phyloP scores from a whole-genome alignment of 2,329 filamentous ascomycete genomes.

The Graphilbum fragrans region DNA sequence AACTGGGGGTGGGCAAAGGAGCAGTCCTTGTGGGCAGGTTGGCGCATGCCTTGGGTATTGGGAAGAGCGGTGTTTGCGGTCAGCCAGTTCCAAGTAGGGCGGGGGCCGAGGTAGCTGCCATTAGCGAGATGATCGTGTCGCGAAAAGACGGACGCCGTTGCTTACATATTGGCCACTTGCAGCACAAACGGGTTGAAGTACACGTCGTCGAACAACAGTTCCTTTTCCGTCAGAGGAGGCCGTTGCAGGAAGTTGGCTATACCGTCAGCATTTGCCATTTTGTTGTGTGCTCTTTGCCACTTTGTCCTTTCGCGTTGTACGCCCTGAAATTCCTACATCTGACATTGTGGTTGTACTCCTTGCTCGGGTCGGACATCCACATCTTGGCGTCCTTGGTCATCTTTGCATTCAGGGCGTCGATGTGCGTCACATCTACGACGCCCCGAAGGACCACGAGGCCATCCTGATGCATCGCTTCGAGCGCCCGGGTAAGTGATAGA shows the following conservation, averaged over 20 bases:
- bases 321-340: slow-evolving; percentile 11
- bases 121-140: too few species aligned
- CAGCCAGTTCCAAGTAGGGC: slow-evolving; percentile 26
- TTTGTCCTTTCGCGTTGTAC: slow-evolving; percentile 13
- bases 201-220: slow-evolving; percentile 22
- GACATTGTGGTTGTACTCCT: slow-evolving; percentile 13
- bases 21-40: slow-evolving; percentile 25
- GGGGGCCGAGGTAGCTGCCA: slow-evolving; percentile 16
- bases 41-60: slow-evolving; percentile 21
- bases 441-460: slow-evolving; percentile 13
- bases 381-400: slow-evolving; percentile 12
- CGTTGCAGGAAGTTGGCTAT: slow-evolving; percentile 24
- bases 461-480: slow-evolving; percentile 13
- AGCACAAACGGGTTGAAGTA: slow-evolving; percentile 28
- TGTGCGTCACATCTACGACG: slow-evolving; percentile 10
- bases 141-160: too few species aligned
- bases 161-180: slow-evolving; percentile 24
- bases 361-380: slow-evolving; percentile 8
- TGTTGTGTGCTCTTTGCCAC: slow-evolving; percentile 4
- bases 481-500: slow-evolving; percentile 4
- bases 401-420: slow-evolving; percentile 10
- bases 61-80: slow-evolving; percentile 26
- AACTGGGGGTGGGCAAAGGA: slow-evolving; percentile 21
- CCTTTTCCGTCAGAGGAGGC: slow-evolving; percentile 19
- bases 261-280: not conserved